Evolutionary conservation across 129 eudicot species (phyloP).

Genomic region (Chrysanthemum makinoi): DNA sequence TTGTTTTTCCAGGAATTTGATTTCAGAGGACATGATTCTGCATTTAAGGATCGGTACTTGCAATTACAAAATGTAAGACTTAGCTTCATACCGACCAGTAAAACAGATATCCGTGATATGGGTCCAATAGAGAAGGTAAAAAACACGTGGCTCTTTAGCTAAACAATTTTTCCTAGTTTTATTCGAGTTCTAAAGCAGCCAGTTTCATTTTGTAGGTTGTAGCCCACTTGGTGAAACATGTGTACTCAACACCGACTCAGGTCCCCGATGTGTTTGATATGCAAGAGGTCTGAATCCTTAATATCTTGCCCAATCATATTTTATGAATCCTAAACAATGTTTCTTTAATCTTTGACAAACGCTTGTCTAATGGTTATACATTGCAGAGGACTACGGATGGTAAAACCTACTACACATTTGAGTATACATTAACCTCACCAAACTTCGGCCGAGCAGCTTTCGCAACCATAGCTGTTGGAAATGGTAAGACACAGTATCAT

Average conservation of each 20-base stretch:
- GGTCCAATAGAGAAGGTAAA: conserved; percentile 75
- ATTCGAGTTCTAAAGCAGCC: conserved; percentile 21
- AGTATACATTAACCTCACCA: conserved; percentile 57
- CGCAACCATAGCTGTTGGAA: conserved; percentile 71
- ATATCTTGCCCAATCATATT: background rate
- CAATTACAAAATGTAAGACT: conserved; percentile 89
- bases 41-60: conserved; percentile 77
- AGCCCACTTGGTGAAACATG: conserved; percentile 52
- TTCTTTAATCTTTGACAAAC: conserved; percentile 1
- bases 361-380: background rate
- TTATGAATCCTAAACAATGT: background rate
- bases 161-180: too few relatives aligned
- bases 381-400: conserved; percentile 80
- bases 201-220: conserved; percentile 32
- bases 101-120: conserved; percentile 77
- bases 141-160: background rate
- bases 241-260: conserved; percentile 75
- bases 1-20: conserved; percentile 58
- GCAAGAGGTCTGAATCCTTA: conserved; percentile 61
- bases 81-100: conserved; percentile 84
- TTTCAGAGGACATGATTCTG: conserved; percentile 89
- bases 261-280: conserved; percentile 54
- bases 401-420: conserved; percentile 66
- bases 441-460: conserved; percentile 71
- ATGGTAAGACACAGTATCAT: conserved; percentile 42